Base-by-base conservation (phyloP, 139 green algal genomes). In the Picochlorum sp. region DNA sequence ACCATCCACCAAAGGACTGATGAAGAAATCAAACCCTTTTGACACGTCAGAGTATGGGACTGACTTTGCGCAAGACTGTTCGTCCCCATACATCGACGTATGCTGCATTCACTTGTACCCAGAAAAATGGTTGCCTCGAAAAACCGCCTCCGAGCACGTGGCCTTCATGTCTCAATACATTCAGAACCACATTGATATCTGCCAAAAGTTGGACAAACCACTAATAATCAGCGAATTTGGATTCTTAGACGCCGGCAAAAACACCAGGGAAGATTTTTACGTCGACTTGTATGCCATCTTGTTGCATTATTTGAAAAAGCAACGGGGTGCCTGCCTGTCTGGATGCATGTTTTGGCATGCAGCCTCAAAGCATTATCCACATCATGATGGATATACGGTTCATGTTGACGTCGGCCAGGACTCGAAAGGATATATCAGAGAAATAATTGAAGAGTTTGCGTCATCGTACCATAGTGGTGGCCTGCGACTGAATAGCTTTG, bases 31-130 rank as follows among this genome's bases (percentile, higher is more conserved):
- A 70, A 87, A 87, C 55, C 79, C 78, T 11, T 89, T 83, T 66
- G 59, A 77, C 38, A 65, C 61, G 1, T 51, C 55, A 2, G 6
- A 7, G 4, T 77, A 73, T 32, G 85, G 85, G 21, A 81, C 73
- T 57, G 83, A 91, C 65, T 91, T 86, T 41, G 20, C 69, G 3
- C 58, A 62, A 0, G 62, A 87, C 15, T 74, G 72, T 49, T 30
- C 11, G n/a, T 61, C 45, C n/a, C 65, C 70, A 2, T 20, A 62
- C 50, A 75, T 91, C 20, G 85, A 91, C 66, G 85, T 90, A 71
- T 73, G 70, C 13, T 76, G 68, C 57, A 77, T 81, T 28, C 85
- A 91, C 68, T 47, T 85, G 18, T 91, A 87, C 62, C 83, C 83
- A 0, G 81, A 90, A 61, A 74, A 82, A n/a, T 89, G 82, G 83